Evolutionary conservation across 2,329 filamentous ascomycete genomes (phyloP).

Genomic region (Paecilomyces dactylethromorphus): DNA sequence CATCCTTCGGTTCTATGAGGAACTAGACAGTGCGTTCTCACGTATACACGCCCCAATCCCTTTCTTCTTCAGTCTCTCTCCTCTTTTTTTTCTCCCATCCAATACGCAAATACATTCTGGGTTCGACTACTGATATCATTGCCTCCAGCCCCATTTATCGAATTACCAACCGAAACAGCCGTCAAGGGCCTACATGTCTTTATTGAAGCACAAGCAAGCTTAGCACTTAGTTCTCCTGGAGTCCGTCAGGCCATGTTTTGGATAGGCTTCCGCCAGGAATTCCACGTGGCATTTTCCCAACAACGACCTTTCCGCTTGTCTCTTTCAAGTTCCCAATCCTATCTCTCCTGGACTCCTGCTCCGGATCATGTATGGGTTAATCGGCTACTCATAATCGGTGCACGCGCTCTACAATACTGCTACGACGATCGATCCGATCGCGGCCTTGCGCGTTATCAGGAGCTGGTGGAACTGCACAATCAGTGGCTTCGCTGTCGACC

Average conservation of each 20-base stretch:
- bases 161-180: background rate
- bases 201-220: conserved; percentile 9
- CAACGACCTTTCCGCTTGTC: conserved; percentile 21
- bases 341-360: background rate
- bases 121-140: background rate
- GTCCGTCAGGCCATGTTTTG: conserved; percentile 39
- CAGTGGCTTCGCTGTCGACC: conserved; percentile 37
- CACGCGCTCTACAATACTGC: conserved; percentile 57
- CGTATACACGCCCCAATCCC: background rate
- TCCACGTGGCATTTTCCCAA: conserved; percentile 38
- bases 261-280: conserved; percentile 43
- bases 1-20: conserved; percentile 52
- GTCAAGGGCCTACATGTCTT: conserved; percentile 15
- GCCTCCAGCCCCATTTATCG: background rate
- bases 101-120: background rate
- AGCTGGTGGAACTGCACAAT: conserved; percentile 37
- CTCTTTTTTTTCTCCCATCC: background rate
- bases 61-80: too few species aligned
- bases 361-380: conserved; percentile 36
- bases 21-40: conserved; percentile 22
- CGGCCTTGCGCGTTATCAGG: background rate
- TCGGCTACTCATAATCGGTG: conserved; percentile 53
- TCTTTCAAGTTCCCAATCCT: background rate
- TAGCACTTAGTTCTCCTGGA: conserved; percentile 9
- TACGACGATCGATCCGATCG: conserved; percentile 32